Evolutionary conservation across 768 basidiomycete genomes (phyloP).

Genomic region (Rhodotorula kratochvilovae): DNA sequence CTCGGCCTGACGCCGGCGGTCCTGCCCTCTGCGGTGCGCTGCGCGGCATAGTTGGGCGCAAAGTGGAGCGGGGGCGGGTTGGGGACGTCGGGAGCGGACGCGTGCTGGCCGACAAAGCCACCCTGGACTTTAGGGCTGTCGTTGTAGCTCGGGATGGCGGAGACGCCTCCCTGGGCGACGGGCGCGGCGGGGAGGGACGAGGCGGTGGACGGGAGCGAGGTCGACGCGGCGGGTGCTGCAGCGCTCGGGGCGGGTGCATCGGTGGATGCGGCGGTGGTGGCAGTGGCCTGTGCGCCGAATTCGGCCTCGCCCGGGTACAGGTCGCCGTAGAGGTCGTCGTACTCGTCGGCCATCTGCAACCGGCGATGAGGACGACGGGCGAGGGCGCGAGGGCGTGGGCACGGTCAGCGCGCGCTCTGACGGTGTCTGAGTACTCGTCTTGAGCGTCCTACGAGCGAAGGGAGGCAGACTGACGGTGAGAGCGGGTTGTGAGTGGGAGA

Average conservation of each 20-base stretch:
- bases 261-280: neutral
- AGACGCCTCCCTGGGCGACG: neutral
- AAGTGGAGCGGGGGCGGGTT: conserved; percentile 22
- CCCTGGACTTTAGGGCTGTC: neutral
- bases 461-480: neutral
- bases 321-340: conserved; percentile 47
- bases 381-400: neutral
- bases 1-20: conserved; percentile 59
- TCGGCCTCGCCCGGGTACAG: conserved; percentile 36
- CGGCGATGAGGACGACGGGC: neutral
- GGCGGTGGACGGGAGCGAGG: conserved; percentile 30
- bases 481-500: neutral
- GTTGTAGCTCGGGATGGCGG: conserved; percentile 45
- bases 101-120: neutral
- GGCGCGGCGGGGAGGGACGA: neutral
- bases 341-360: conserved; percentile 2
- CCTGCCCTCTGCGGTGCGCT: conserved; percentile 7
- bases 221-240: conserved; percentile 42
- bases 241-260: neutral
- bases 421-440: too few species aligned
- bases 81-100: neutral
- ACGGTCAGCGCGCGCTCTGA: neutral
- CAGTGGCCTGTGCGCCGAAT: neutral
- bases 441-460: too few species aligned
- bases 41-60: conserved; percentile 23